phyloP scores from a whole-genome alignment of 768 basidiomycete genomes.

The Amanita rimosa region DNA sequence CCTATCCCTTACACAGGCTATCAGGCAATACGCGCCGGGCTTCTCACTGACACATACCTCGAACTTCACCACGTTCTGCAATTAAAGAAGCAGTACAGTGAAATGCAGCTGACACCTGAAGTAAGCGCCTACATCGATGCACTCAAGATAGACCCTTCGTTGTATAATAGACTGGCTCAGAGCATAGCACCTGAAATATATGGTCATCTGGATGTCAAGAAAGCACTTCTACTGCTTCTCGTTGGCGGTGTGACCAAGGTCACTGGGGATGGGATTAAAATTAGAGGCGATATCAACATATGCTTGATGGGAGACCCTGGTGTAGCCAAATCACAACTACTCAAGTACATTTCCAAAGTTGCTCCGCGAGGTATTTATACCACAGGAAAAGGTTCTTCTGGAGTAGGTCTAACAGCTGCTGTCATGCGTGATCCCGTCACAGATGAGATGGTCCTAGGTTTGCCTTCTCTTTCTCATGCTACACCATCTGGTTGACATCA shows the following conservation, averaged over 20 bases:
- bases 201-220: conserved; percentile 95
- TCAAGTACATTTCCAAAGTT: conserved; percentile 98
- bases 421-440: conserved; percentile 99
- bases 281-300: conserved; percentile 93
- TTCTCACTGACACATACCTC: conserved; percentile 94
- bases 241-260: conserved; percentile 95
- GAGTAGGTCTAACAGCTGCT: conserved; percentile 96
- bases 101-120: conserved; percentile 87
- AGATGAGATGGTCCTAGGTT: conserved; percentile 98
- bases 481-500: conserved; percentile 2
- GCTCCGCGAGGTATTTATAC: conserved; percentile 97
- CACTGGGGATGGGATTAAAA: conserved; percentile 97
- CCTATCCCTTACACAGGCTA: conserved; percentile 97
- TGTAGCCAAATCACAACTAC: conserved; percentile 93
- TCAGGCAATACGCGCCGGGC: conserved; percentile 92
- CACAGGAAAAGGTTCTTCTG: conserved; percentile 96
- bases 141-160: conserved; percentile 60
- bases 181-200: conserved; percentile 99
- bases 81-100: conserved; percentile 93
- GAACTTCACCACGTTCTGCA: conserved; percentile 87
- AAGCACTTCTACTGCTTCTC: conserved; percentile 82
- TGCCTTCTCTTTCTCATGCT: conserved; percentile 16
- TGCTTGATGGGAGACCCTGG: conserved; percentile 99
- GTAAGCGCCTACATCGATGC: conserved; percentile 59
- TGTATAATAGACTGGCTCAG: conserved; percentile 81